Conservation (phyloP, 2,329 filamentous ascomycete species). For the Helotiales sp. region DNA sequence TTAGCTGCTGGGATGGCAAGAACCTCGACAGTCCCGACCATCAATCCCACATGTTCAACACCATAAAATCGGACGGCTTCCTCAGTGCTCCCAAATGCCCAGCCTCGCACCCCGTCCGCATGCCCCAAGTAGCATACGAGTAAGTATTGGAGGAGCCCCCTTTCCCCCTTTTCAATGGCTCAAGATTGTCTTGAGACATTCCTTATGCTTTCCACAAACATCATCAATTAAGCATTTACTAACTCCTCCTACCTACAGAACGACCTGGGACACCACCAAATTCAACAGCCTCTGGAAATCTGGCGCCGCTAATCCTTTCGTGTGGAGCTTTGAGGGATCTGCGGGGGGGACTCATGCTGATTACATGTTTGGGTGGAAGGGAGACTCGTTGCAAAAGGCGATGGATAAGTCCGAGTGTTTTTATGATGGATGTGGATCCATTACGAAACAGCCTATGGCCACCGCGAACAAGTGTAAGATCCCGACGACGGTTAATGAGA, state of each 20-base stretch:
- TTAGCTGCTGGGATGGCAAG: conserved; percentile 34
- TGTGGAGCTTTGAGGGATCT: conserved; percentile 50
- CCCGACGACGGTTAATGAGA: conserved; percentile 53
- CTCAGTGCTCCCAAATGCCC: conserved; percentile 28
- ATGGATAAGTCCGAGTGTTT: conserved; percentile 53
- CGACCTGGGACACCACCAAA: conserved; percentile 52
- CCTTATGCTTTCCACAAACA: too few species aligned
- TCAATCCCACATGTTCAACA: conserved; percentile 37
- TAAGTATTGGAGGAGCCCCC: too few species aligned
- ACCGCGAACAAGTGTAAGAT: conserved; percentile 54
- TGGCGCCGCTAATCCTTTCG: conserved; percentile 50
- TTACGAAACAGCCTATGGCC: conserved; percentile 52
- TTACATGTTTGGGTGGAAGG: conserved; percentile 59
- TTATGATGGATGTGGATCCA: conserved; percentile 50
- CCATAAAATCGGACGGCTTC: conserved; percentile 32
- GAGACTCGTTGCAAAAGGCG: conserved; percentile 53
- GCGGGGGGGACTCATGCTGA: conserved; percentile 56
- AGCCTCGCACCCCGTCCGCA: conserved; percentile 49
- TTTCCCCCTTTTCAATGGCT: too few species aligned
- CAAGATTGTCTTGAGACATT: too few species aligned
- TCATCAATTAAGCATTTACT: too few species aligned
- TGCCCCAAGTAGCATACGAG: conserved; percentile 55
- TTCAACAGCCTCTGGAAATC: conserved; percentile 51
- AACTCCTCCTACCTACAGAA: too few species aligned
- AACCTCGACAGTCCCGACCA: conserved; percentile 29